phyloP scores from a whole-genome alignment of 805 yeast species.

The Wickerhamiella nectarea region DNA sequence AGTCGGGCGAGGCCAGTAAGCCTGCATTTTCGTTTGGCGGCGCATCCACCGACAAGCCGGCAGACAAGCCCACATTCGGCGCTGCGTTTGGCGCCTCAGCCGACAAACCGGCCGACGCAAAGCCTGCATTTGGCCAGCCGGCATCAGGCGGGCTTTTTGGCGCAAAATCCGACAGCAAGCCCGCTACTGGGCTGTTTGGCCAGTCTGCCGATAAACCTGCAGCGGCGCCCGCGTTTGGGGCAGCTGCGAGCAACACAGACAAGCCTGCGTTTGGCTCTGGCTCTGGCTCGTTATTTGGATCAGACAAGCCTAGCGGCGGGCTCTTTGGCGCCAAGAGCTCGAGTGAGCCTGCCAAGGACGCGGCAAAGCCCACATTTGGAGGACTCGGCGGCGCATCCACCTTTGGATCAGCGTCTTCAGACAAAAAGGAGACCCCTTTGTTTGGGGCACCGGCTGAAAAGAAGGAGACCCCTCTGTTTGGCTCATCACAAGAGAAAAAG shows the following conservation, averaged over 20 bases:
- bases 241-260: slow-evolving; percentile 8
- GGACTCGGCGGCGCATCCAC: slow-evolving; percentile 6
- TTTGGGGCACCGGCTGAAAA: slow-evolving; percentile 8
- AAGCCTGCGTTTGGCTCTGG: slow-evolving; percentile 15
- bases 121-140: not conserved
- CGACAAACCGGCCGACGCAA: not conserved
- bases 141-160: slow-evolving; percentile 13
- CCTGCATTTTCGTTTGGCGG: not conserved
- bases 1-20: not conserved
- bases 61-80: not conserved
- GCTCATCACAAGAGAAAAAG: too few species aligned
- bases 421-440: slow-evolving; percentile 13
- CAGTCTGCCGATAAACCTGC: slow-evolving; percentile 12
- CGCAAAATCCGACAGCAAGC: slow-evolving; percentile 7
- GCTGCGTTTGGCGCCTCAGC: slow-evolving; percentile 1
- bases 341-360: not conserved
- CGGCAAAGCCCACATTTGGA: slow-evolving; percentile 12
- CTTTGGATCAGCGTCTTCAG: slow-evolving; percentile 13
- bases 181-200: slow-evolving; percentile 12
- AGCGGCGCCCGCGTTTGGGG: slow-evolving; percentile 9
- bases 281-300: too few species aligned
- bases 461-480: slow-evolving; percentile 20
- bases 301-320: not conserved
- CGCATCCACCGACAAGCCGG: not conserved
- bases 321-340: slow-evolving; percentile 8